phyloP scores from a whole-genome alignment of 176 grass and related monocot genomes.

The Hordeum vulgare region MorexV3_pseudomolecules_assembly NC_058522.1:534457021-534457520 shows the following conservation, averaged over 20 bases:
- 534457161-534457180: not conserved
- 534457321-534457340: not conserved
- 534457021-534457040: not conserved
- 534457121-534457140: conserved; percentile 9
- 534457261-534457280: not conserved
- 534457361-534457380: not conserved
- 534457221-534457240: not conserved
- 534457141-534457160: not conserved
- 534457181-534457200: not conserved
- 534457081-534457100: not conserved
- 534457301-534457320: not conserved
- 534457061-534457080: conserved; percentile 8
- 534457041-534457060: not conserved
- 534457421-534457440: not conserved
- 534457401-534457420: not conserved
- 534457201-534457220: not conserved
- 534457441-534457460: not conserved
- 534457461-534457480: not conserved
- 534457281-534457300: not conserved
- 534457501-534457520: not conserved
- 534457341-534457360: not conserved
- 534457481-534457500: not conserved
- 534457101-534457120: not conserved
- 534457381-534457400: not conserved
- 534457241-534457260: not conserved